Conservation (phyloP, 31 red algal genomes). For the Porphyra umbilicalis region DNA sequence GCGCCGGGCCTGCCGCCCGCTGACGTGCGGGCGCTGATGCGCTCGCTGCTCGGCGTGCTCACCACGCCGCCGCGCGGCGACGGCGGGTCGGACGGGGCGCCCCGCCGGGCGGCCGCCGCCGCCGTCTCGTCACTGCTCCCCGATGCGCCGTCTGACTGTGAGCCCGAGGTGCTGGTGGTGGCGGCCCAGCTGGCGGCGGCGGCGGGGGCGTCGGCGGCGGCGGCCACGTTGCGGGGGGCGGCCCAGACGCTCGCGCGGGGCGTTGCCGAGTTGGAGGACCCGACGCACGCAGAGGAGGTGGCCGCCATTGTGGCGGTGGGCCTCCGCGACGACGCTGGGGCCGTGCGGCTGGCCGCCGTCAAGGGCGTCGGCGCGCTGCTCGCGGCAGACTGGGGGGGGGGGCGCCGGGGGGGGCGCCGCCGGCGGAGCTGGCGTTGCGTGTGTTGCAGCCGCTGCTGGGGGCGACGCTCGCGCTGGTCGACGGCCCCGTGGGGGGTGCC, state of each 20-base stretch:
- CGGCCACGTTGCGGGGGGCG: background rate
- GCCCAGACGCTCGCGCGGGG: background rate
- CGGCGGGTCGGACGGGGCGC: background rate
- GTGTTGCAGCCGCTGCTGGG: background rate
- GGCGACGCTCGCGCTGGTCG: background rate
- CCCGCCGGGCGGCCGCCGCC: background rate
- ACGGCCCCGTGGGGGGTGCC: background rate
- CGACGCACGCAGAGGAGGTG: background rate
- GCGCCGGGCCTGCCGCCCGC: background rate
- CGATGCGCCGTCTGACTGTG: background rate
- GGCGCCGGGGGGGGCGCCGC: background rate
- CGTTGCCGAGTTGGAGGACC: background rate
- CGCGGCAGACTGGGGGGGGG: background rate
- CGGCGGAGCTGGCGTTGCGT: background rate
- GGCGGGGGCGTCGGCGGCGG: background rate
- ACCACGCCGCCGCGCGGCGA: background rate
- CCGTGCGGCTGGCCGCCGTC: background rate
- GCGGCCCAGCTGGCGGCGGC: background rate
- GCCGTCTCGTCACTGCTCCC: background rate
- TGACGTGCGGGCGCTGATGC: background rate
- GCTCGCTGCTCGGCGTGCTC: background rate
- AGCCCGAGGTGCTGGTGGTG: background rate
- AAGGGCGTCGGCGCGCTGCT: background rate
- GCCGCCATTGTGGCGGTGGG: background rate
- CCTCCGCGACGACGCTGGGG: background rate